Conservation (phyloP, 2,329 filamentous ascomycete genomes). For the Dryadomyces sulphureus region DNA sequence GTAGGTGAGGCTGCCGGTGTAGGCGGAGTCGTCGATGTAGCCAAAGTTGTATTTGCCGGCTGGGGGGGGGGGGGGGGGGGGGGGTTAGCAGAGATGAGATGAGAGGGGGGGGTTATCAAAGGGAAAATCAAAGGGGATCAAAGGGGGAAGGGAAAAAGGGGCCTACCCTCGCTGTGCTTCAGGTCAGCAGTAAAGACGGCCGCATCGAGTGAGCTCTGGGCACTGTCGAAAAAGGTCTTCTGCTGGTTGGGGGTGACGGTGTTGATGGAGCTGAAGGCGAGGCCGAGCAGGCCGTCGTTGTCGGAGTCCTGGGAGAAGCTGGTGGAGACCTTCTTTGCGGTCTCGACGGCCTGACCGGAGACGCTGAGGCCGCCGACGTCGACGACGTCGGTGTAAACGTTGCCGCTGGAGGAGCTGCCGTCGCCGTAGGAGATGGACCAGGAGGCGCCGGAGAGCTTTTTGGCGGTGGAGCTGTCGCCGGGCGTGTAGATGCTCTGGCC, state of each 20-base stretch:
- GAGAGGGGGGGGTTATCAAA: neutral
- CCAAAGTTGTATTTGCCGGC: conserved; percentile 38
- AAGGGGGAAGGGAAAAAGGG: neutral
- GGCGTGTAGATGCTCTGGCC: conserved; percentile 18
- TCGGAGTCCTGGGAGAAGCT: conserved; percentile 14
- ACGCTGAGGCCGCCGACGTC: conserved; percentile 16
- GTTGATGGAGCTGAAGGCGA: conserved; percentile 18
- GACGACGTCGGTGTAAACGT: conserved; percentile 19
- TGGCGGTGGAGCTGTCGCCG: conserved; percentile 15
- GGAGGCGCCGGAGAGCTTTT: conserved; percentile 13
- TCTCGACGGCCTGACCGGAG: conserved; percentile 17
- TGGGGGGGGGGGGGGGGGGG: too few species aligned
- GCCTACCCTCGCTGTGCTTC: conserved; percentile 19
- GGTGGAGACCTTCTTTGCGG: conserved; percentile 14
- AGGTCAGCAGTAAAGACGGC: conserved; percentile 20
- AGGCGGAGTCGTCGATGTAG: conserved; percentile 37
- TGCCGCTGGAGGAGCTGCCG: conserved; percentile 16
- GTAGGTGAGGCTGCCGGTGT: conserved; percentile 38
- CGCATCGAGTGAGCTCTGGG: conserved; percentile 14
- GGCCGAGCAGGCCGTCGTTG: conserved; percentile 15
- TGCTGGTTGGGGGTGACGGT: conserved; percentile 14
- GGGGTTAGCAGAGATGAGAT: neutral
- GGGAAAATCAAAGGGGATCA: neutral
- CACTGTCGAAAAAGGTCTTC: conserved; percentile 21
- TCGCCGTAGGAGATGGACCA: conserved; percentile 21